These are phyloP conservation scores for Saccharomyces hybrid DNA, from an alignment of 1,139 yeast genomes.

Conservation along the genomic window DNA sequence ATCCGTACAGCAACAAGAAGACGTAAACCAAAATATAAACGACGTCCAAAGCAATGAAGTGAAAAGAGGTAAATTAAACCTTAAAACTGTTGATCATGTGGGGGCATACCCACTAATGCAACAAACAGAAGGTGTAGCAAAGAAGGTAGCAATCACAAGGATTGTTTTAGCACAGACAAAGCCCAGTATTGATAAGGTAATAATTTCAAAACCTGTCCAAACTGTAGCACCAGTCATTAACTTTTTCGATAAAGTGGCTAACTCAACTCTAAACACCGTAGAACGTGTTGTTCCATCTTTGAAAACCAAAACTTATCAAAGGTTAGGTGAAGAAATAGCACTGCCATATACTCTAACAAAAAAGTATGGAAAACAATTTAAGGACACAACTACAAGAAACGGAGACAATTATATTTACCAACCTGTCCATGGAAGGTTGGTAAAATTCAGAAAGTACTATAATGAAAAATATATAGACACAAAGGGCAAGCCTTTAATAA, in stretches of 20 bases:
- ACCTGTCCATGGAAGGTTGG: slow-evolving; percentile 40
- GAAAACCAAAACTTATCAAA: slow-evolving; percentile 31
- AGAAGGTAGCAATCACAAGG: slow-evolving; percentile 35
- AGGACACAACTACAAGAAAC: slow-evolving; percentile 20
- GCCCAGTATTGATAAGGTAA: slow-evolving; percentile 37
- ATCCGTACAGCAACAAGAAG: neutral
- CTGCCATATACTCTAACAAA: slow-evolving; percentile 27
- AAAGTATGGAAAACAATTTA: slow-evolving; percentile 27
- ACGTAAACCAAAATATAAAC: neutral
- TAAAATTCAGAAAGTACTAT: slow-evolving; percentile 38
- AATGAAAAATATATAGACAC: slow-evolving; percentile 42
- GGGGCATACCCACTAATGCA: slow-evolving; percentile 37
- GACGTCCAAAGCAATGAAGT: neutral
- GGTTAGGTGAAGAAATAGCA: slow-evolving; percentile 25
- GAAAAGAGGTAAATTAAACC: neutral
- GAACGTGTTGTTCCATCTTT: slow-evolving; percentile 32
- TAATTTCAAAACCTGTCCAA: slow-evolving; percentile 27
- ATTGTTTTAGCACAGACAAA: slow-evolving; percentile 37
- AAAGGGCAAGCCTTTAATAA: slow-evolving; percentile 53
- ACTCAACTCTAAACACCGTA: slow-evolving; percentile 28
- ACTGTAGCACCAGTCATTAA: slow-evolving; percentile 33
- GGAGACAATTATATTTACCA: slow-evolving; percentile 32
- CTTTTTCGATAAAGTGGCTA: slow-evolving; percentile 32
- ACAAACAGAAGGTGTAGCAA: slow-evolving; percentile 35
- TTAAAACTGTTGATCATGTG: slow-evolving; percentile 33